Evolutionary conservation across 2,329 filamentous ascomycete species (phyloP), one percentile per base, ranked within the genome.

Genomic region (Byssothecium circinans): DNA sequence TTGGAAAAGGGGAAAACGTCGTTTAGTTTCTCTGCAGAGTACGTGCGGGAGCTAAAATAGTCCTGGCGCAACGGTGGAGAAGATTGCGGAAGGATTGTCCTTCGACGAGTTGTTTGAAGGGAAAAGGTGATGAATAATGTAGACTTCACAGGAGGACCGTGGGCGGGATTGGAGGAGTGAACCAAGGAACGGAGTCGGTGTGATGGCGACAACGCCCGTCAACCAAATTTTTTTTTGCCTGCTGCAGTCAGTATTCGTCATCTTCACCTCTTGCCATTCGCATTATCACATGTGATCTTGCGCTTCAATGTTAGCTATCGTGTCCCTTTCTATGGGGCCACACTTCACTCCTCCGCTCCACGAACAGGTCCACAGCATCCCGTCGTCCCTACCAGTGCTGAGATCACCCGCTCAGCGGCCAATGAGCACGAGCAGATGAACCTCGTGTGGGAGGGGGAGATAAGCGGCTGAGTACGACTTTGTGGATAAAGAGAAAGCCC

Each of bases 31-130:
- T 42, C 29, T 22, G 29, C 19, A 17, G 12, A 19, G 36, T 39
- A 61, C 44, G 50, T 41, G 52, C 62, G 63, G 64, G 62, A 67
- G 57, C 64, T 67, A 67, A 62, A 61, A 53, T 64, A 64, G 62
- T 58, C 48, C 45, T 57, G 49, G 52, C 47, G 51, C 52, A 41
- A 38, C 25, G 33, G 22, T 55, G 53, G 58, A 62, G 62, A 59
- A 8, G 7, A 32, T 32, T 5, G 29, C 14, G 29, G 14, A 32
- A 12, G 29, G 29, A 32, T 8, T 12, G 29, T 32, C 29, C 29
- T 14, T 32, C 6, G 7, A 32, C 29, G 29, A n/a, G 29, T 32
- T 27, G 6, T 6, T 6, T 7, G 25, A 32, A 7, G 29, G 14
- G 6, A n/a, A 32, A 8, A 14, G 14, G 14, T 14, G 14, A 32